Base-by-base conservation (phyloP, 2,329 filamentous ascomycete genomes). In the Beauveria medogensis region DNA sequence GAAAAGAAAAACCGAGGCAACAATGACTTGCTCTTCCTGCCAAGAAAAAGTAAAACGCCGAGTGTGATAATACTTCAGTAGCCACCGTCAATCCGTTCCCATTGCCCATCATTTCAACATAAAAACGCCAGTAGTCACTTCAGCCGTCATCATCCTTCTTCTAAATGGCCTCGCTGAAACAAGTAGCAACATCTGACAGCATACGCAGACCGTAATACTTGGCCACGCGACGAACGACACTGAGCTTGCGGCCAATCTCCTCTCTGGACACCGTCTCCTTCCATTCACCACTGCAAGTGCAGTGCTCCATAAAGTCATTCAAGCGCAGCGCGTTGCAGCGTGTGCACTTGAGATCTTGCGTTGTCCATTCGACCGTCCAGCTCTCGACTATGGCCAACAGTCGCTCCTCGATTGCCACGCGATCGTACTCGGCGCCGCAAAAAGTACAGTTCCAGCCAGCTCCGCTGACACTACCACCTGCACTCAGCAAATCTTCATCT, bases 301-400 rank as follows among this genome's bases (percentile, higher is more conserved):
- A 99, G 74, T 97, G 92, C 73, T 97, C 93, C 86, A 94, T 92
- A 68, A 97, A 95, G 69, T 97, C 93, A 71, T 96, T 97, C 46
- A 90, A 81, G 70, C 91, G 80, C 44, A 96, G 74, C 67, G 91
- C 91, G 37, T 82, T 84, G 72, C 86, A 89, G 62, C 82, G 80
- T 34, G 69, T 71, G 66, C 94, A 99, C 74, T 91, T 91, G 62
- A 97, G 75, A 72, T 99, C 94, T 76, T 97, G 93, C 40, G 88
- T 90, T 64, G 86, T 82, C 92, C 95, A 99, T 67, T 89, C 85
- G 28, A 91, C 82, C 8, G 91, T 79, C 70, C 88, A 76, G 24
- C 83, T 84, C 72, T 97, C 87, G 20, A 97, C 87, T 60, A 89
- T 82, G 0, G 81, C 83, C 47, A 99, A 82, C 63, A 99, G 78